Evolutionary conservation across 1,284 basidiomycete species (phyloP), one percentile per base, ranked within the genome.

Genomic region (Sporisorium sorghi): DNA sequence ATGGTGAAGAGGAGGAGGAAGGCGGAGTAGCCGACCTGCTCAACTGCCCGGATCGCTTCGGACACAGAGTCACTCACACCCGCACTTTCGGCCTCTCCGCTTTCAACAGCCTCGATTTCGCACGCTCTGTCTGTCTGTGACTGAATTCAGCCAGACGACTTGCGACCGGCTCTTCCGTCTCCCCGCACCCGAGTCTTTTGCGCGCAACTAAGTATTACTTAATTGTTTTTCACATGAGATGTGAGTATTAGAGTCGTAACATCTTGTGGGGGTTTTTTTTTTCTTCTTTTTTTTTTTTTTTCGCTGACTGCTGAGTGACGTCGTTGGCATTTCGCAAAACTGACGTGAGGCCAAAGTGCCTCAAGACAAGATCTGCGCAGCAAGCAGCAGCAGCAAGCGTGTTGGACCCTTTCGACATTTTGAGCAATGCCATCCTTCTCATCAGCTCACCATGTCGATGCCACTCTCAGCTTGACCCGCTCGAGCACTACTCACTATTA

Each of bases 101-200:
- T 61, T 68, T 68, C 55, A 61, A 55, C 55, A 30, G n/a, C n/a
- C 1, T 37, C 46, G 17, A 44, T 40, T 42, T 33, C 21, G 42
- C 39, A 0, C 15, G 12, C 19, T 26, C 19, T 12, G n/a, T 26
- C 21, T 12, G 11, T n/a, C n/a, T n/a, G n/a, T n/a, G n/a, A n/a
- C 37, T 24, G 24, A 14, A 15, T 46, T 14, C 21, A 12, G 24
- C 21, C 48, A 24, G 19, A 7, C 26, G 8, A 17, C 44, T 26
- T 54, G 12, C 21, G 53, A 60, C 68, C 62, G 68, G 68, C 54
- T 65, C 62, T 61, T 46, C 61, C 62, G 58, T 61, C 35, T 50
- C 46, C 14, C 42, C 46, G 43, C 62, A 71, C 42, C 62, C 63
- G 62, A 66, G 57, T 28, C 23, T 12, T 15, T 11, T 15, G 56